Base-by-base conservation (phyloP, 164 flowering plant genomes). In the Chimonanthus praecox region DNA sequence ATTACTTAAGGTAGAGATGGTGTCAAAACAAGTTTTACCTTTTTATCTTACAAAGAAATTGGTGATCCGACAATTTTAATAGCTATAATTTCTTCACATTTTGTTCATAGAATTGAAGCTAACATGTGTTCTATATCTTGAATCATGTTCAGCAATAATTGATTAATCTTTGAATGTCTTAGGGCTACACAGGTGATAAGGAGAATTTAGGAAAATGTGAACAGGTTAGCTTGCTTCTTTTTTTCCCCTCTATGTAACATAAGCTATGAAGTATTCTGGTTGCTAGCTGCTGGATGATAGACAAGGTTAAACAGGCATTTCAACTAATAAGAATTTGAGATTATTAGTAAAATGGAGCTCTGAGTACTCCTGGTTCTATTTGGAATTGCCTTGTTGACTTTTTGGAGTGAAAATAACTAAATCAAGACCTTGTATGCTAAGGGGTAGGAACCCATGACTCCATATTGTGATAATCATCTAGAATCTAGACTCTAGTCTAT, bases 191-290 rank as follows among this genome's bases (percentile, higher is more conserved):
- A n/a, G 98, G 97, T 65, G 90, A 91, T 80, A 87, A 82, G 83
- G 95, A 87, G 72, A 94, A 85, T 72, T 83, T 96, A 75, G 99
- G 98, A 67, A 90, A 80, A 81, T 96, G 99, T 79, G 99, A 96
- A 80, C 92, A 88, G 90, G 99, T 94, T 21, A 20, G 88, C 74
- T 47, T 33, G 3, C 62, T 49, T 51, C 11, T 20, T 49, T 68
- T 68, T 58, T 49, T 58, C 48, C 67, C 44, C 49, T 67, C 15
- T 49, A 67, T 71, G 58, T 2, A 33, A n/a, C n/a, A 2, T 15
- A 33, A 16, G 46, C 47, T 64, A 13, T 60, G 70, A 33, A 47
- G 33, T 67, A 8, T 33, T 46, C 18, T 54, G 61, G 44, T n/a
- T 9, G 47, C 44, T 66, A 9, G 49, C 47, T 66, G 18, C 47